Percentiles rank a stretch among this genome's conserved stretches.
Evolutionary conservation across 148 eudicot genomes (phyloP).

Genomic region (Polygonum maritimum): DNA sequence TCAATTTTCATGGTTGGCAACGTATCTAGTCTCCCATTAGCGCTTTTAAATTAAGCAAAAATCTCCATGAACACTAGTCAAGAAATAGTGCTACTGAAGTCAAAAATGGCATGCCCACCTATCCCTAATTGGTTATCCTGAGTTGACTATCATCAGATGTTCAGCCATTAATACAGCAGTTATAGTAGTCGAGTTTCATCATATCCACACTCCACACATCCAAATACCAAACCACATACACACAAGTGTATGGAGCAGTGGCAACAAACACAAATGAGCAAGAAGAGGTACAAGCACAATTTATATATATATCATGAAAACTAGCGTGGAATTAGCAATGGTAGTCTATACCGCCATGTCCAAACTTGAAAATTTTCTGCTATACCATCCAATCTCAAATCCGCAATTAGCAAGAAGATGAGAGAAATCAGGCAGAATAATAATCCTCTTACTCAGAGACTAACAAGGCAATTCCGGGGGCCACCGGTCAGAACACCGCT

Average conservation of each 20-base stretch:
- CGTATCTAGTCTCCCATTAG: neutral
- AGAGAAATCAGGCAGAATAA: neutral
- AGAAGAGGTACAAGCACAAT: neutral
- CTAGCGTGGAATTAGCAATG: neutral
- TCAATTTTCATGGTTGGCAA: neutral
- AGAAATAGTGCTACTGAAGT: neutral
- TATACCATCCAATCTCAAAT: neutral
- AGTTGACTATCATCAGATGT: neutral
- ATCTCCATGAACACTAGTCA: neutral
- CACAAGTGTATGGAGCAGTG: neutral
- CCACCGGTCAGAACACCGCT: conserved; percentile 25
- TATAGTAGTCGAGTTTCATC: neutral
- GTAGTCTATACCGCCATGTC: neutral
- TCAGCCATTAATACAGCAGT: neutral
- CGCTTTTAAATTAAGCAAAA: neutral
- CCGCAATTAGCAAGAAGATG: neutral
- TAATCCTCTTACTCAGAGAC: conserved; percentile 17
- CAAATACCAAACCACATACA: neutral
- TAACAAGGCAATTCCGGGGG: conserved; percentile 32
- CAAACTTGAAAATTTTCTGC: neutral
- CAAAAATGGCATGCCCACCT: neutral
- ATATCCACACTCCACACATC: neutral
- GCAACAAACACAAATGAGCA: neutral
- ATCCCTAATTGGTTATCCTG: neutral
- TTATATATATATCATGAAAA: neutral